Base-by-base conservation (phyloP, 1,139 yeast species). In the Zygosaccharomyces sapae region DNA sequence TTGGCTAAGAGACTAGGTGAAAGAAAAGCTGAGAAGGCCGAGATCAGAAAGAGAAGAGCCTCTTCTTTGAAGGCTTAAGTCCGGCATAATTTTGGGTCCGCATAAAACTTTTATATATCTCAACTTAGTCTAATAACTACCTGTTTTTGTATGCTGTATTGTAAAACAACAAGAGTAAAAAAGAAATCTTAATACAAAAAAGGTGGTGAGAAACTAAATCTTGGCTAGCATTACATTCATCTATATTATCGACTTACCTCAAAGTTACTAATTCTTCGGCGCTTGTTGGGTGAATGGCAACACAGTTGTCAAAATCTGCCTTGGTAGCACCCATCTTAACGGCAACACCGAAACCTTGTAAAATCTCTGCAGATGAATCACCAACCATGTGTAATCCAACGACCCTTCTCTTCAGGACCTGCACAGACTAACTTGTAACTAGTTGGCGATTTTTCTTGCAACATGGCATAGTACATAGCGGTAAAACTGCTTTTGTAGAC, bases 31-130 rank as follows among this genome's bases (percentile, higher is more conserved):
- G 95, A 87, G 79, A 87, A 80, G 80, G 96, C 96, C 77, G 96
- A 88, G 80, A 81, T 86, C 77, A 87, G 84, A 81, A 89, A 89
- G 95, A 88, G 96, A 87, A 90, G 98, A 86, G 97, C 97, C 75
- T 92, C 97, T 71, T 90, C 97, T 69, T 83, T 90, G 75, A 86
- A 85, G 80, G 87, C 88, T 80, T 80, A 79, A 75, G 56, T 58
- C 55, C 47, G 46, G 43, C 45, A 44, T 45, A 44, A 46, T 36
- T 44, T 43, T 48, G 52, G 46, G 46, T 43, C 45, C 53, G 50
- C 54, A 52, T 50, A 52, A 49, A 37, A 37, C 31, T 46, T 50
- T 47, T 50, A 52, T 52, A 52, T 46, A 47, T 45, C n/a, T n/a
- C 35, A 48, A 45, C 48, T 48, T 48, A 50, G 50, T 50, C 50